Percentiles rank a stretch among this genome's conserved stretches.
These are phyloP conservation scores for Pichia sp. DNA, from an alignment of 1,139 yeast genomes.

Conservation along the genomic window DNA sequence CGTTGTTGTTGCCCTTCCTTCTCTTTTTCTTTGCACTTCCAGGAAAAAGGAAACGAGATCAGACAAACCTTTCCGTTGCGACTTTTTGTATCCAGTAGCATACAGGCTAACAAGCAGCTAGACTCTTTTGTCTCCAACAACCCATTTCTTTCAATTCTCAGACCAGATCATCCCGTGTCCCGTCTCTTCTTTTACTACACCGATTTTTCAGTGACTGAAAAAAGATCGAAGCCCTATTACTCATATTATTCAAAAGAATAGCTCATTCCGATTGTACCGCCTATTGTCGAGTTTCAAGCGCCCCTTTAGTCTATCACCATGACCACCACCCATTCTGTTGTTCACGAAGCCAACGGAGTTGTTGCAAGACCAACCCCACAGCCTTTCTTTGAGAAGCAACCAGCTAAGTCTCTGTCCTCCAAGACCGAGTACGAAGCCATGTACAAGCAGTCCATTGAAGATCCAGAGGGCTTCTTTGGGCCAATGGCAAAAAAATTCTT, in stretches of 20 bases:
- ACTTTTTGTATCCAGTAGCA: not conserved
- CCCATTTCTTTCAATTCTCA: not conserved
- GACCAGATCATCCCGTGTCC: not conserved
- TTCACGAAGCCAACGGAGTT: constrained; percentile 78
- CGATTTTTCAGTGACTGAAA: too few species aligned
- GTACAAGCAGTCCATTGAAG: constrained; percentile 71
- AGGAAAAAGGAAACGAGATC: not conserved
- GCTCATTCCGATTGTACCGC: not conserved
- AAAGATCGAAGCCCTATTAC: not conserved
- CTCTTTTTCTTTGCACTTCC: not conserved
- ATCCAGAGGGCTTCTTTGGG: constrained; percentile 84
- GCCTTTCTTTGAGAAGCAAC: constrained; percentile 72
- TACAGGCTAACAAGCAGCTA: not conserved
- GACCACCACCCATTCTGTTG: constrained; percentile 38
- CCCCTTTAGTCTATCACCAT: not conserved
- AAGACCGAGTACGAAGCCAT: constrained; percentile 69
- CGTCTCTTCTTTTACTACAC: too few species aligned
- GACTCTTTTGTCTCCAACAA: too few species aligned
- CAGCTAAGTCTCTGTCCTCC: constrained; percentile 38
- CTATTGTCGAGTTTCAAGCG: too few species aligned
- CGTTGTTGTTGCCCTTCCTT: too few species aligned
- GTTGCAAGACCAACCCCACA: constrained; percentile 63
- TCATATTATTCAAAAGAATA: not conserved
- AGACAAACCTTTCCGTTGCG: not conserved
- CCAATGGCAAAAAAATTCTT: constrained; percentile 73